Evolutionary conservation across 306 rosid genomes (phyloP), one percentile per base, ranked within the genome.

Genomic region (Pyrus betulifolia): DNA sequence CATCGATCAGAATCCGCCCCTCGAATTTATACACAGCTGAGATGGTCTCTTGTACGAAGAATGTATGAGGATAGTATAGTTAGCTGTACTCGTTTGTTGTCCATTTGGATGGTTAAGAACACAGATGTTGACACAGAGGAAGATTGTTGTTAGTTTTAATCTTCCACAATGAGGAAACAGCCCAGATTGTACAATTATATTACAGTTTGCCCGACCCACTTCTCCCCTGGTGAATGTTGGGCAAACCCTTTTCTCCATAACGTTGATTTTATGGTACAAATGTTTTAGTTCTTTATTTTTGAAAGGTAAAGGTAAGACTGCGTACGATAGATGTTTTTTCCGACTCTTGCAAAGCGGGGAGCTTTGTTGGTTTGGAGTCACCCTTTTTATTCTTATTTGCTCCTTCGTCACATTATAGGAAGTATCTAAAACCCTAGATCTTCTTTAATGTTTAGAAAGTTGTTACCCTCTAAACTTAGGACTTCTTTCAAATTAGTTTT

Each of bases 31-130:
- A 38, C 63, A 82, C 80, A 72, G 71, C 80, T 60, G 65, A 15
- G 21, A 74, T 69, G 80, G 67, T 81, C 76, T 73, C 76, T 28
- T 61, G 62, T 11, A 13, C 31, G 59, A 79, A 75, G 83, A 18
- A 76, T 87, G 84, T 78, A 81, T 63, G 83, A 60, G 78, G 59
- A 74, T 31, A 4, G 45, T 75, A 11, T 35, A 35, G 42, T 35
- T 35, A 35, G 42, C 52, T 73, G 85, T 77, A 81, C 57, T 70
- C 71, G 69, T 67, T 51, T 64, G 82, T 79, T 66, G 70, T 69
- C 70, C 59, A 5, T 75, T 77, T 80, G 78, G 85, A 84, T 63
- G 76, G 85, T 85, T 78, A 35, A 35, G 42, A 64, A 79, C 82
- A 76, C 74, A 81, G 83, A 69, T 71, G 79, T 69, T 40, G 28